A percentile compares a stretch with the other conserved stretches of the same genome.
Conservation (phyloP, 495 filamentous ascomycete species). For the Penicillium manginii region DNA sequence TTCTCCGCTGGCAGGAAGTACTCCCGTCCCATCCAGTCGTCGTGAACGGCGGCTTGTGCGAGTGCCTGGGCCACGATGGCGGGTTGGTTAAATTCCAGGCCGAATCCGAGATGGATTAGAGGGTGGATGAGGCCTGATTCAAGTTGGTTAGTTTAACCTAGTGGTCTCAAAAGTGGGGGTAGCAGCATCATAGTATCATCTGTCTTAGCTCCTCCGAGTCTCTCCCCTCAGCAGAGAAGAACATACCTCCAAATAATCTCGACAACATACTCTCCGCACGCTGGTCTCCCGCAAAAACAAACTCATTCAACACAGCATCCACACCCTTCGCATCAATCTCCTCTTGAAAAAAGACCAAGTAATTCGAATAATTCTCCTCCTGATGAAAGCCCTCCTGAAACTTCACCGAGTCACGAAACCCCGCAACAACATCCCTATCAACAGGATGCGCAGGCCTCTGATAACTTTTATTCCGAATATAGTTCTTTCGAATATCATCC, state of each 20-base stretch:
- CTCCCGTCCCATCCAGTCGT: conserved; percentile 46
- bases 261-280: conserved; percentile 63
- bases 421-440: conserved; percentile 48
- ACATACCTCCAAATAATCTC: conserved; percentile 58
- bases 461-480: conserved; percentile 61
- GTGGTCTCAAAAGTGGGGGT: background rate
- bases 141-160: conserved; percentile 7
- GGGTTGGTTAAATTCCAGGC: conserved; percentile 77
- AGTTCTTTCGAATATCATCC: conserved; percentile 57
- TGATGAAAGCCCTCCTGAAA: conserved; percentile 58
- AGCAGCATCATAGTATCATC: background rate
- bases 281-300: conserved; percentile 66
- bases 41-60: conserved; percentile 72
- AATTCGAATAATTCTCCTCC: conserved; percentile 64
- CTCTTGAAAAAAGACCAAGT: conserved; percentile 69
- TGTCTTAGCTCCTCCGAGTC: no score
- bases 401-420: conserved; percentile 53
- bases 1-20: conserved; percentile 60
- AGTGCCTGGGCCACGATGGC: conserved; percentile 81
- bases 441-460: conserved; percentile 55
- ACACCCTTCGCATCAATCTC: conserved; percentile 69
- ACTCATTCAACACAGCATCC: conserved; percentile 60
- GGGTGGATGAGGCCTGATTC: conserved; percentile 72
- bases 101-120: conserved; percentile 84
- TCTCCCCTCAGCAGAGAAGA: no score